Percentiles rank a stretch among this genome's conserved stretches.
These are phyloP conservation scores for Hansenula lynferdii DNA, from an alignment of 1,139 yeast species.

Conservation along the genomic window DNA sequence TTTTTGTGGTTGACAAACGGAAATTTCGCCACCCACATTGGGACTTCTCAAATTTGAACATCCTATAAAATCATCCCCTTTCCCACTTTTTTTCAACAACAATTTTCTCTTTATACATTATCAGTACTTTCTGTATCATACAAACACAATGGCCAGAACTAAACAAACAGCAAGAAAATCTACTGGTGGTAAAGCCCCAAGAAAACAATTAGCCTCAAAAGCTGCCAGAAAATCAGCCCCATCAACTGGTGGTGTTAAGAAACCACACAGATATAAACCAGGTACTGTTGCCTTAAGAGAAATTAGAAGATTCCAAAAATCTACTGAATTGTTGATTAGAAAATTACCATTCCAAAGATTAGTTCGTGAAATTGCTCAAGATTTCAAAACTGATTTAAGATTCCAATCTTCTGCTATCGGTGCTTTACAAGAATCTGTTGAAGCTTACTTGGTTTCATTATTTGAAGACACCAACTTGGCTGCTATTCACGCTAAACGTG, in stretches of 20 bases:
- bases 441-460: constrained; percentile 88
- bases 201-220: constrained; percentile 98
- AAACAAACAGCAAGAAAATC: constrained; percentile 99
- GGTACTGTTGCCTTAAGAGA: constrained; percentile 99
- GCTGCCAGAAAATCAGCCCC: constrained; percentile 99
- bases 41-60: background rate
- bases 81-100: background rate
- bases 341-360: constrained; percentile 98
- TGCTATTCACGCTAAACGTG: constrained; percentile 99
- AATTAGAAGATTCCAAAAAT: constrained; percentile 98
- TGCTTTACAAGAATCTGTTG: constrained; percentile 98
- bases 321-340: constrained; percentile 95
- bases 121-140: background rate
- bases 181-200: constrained; percentile 99
- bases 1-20: background rate
- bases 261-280: constrained; percentile 99
- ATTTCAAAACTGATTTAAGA: constrained; percentile 96
- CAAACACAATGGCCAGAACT: constrained; percentile 85
- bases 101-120: background rate
- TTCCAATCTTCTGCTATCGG: constrained; percentile 99
- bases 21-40: background rate
- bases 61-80: background rate
- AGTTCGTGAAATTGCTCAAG: constrained; percentile 97
- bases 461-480: constrained; percentile 98
- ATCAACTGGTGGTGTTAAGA: constrained; percentile 98